phyloP scores from a whole-genome alignment of 2,329 filamentous ascomycete genomes.

The Penicillium griseofulvum region DNA sequence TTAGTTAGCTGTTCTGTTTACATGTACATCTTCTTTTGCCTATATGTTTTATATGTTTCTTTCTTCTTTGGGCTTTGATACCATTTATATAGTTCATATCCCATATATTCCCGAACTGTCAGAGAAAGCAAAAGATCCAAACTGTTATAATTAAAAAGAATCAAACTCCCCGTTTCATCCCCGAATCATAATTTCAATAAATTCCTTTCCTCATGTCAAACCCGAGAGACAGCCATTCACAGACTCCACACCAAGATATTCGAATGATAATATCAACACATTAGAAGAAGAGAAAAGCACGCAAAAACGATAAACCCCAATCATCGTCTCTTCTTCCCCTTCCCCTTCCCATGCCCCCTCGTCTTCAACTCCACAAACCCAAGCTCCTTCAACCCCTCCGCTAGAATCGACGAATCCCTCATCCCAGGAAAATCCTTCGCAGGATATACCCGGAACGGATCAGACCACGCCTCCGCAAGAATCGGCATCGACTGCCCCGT shows the following conservation, averaged over 20 bases:
- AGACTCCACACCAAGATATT: not conserved
- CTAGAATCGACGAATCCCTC: slow-evolving; percentile 40
- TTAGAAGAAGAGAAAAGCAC: not conserved
- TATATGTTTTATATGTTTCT: not conserved
- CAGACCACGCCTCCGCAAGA: slow-evolving; percentile 41
- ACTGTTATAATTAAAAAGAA: not conserved
- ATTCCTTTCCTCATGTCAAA: not conserved
- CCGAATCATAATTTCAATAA: not conserved
- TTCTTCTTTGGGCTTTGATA: not conserved
- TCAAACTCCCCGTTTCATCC: not conserved
- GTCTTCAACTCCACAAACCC: slow-evolving; percentile 44
- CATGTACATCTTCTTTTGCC: not conserved
- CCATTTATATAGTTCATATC: not conserved
- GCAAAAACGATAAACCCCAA: not conserved
- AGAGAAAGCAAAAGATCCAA: not conserved
- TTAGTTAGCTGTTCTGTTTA: not conserved
- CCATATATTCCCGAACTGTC: not conserved
- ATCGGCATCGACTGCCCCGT: slow-evolving; percentile 39
- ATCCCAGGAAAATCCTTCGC: slow-evolving; percentile 48
- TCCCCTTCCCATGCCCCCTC: slow-evolving; percentile 37
- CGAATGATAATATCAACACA: not conserved
- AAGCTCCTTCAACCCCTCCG: slow-evolving; percentile 40
- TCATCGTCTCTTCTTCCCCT: slow-evolving; percentile 29
- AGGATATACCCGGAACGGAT: slow-evolving; percentile 43
- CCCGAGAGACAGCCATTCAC: not conserved